Evolutionary conservation across 164 flowering plant species (phyloP), one percentile per base, ranked within the genome.

Genomic region (Piper betle): DNA sequence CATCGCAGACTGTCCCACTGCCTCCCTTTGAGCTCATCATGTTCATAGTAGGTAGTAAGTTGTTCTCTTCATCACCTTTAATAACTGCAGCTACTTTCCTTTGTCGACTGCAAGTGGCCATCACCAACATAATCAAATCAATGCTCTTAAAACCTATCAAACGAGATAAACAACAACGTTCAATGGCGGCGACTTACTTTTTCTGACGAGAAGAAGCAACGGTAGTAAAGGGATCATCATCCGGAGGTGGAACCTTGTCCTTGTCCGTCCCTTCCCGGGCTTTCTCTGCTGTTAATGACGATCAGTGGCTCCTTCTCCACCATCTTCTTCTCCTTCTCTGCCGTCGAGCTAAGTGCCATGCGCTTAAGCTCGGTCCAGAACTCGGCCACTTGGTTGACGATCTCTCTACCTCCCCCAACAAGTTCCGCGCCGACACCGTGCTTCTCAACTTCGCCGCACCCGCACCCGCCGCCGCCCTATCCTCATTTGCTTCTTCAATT

Each of bases 321-420:
- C 53, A 60, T 71, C 62, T 79, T 89, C 59, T 70, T 72, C 53
- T 81, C 86, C 54, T 70, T 77, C n/a, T n/a, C n/a, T n/a, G n/a
- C n/a, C n/a, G n/a, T n/a, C 0, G 72, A 64, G 66, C 80, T 80
- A 15, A 68, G 69, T 1, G 93, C 85, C 79, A 93, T 13, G 62
- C 75, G 84, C 88, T 93, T 93, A 78, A 93, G 60, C 48, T 93
- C 97, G 57, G 63, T 75, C 74, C 93, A 84, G 58, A 93, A 90
- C 8, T 87, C 97, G 0, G 92, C 65, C 13, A 93, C 80, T 65
- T 90, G 95, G 61, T 67, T 79, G 60, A 93, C 53, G 38, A 88
- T 76, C 40, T 87, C 88, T 50, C 73, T 71, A 7, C 96, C 91
- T n/a, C n/a, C n/a, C 77, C 77, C 69, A 86, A 88, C 70, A 87